Conservation (phyloP, 2,329 filamentous ascomycete genomes). For the Calonectria pseudoturangicola region DNA sequence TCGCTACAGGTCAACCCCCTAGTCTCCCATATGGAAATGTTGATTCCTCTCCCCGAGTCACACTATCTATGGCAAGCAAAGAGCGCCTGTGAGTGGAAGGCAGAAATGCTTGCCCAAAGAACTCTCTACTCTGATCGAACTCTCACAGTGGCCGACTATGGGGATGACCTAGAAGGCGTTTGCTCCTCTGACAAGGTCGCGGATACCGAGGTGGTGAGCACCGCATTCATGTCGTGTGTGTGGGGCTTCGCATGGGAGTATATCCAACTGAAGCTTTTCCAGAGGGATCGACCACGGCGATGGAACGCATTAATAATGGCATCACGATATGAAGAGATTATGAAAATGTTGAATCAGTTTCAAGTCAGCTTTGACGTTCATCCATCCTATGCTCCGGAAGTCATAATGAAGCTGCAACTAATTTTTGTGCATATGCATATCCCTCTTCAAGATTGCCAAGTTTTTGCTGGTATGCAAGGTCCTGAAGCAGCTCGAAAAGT, state of each 20-base stretch:
- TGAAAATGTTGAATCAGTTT: conserved; percentile 22
- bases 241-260: conserved; percentile 27
- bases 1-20: conserved; percentile 17
- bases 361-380: conserved; percentile 6
- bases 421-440: conserved; percentile 24
- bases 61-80: conserved; percentile 9
- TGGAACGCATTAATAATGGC: conserved; percentile 1
- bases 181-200: neutral
- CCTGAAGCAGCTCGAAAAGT: neutral
- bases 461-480: conserved; percentile 22
- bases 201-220: neutral
- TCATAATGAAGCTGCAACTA: conserved; percentile 18
- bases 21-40: conserved; percentile 22
- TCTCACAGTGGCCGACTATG: conserved; percentile 17
- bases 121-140: neutral
- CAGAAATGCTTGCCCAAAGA: conserved; percentile 4
- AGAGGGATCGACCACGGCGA: conserved; percentile 3
- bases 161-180: conserved; percentile 10
- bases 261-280: conserved; percentile 11
- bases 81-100: conserved; percentile 16
- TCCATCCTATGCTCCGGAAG: neutral
- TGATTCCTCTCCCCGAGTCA: conserved; percentile 11
- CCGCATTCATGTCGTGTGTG: conserved; percentile 9
- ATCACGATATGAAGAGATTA: conserved; percentile 15
- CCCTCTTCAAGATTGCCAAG: conserved; percentile 9